A percentile compares a stretch with the other conserved stretches of the same genome.
These are phyloP conservation scores for Vanrija humicola DNA, from an alignment of 1,284 basidiomycete genomes.

Conservation along the genomic window DNA sequence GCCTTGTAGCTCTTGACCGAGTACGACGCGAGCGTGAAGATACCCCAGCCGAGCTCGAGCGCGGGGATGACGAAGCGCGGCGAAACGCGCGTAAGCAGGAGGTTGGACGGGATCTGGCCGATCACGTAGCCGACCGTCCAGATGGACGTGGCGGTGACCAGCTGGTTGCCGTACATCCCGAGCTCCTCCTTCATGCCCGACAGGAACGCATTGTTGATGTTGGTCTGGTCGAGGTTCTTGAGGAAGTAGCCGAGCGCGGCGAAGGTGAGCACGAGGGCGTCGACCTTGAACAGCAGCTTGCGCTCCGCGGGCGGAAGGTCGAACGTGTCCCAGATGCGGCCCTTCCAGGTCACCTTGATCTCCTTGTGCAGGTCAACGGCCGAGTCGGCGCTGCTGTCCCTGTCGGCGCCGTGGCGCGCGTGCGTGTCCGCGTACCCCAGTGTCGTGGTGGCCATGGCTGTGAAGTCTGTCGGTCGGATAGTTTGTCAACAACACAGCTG, in stretches of 20 bases:
- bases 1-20: slow-evolving; percentile 38
- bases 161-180: neutral
- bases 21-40: slow-evolving; percentile 11
- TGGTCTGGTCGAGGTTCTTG: slow-evolving; percentile 4
- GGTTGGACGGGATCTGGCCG: slow-evolving; percentile 1
- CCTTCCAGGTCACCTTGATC: slow-evolving; percentile 11
- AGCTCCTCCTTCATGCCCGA: slow-evolving; percentile 11
- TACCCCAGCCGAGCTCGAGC: slow-evolving; percentile 10
- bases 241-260: neutral
- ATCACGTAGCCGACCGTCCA: slow-evolving; percentile 6
- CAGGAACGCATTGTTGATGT: neutral
- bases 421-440: too few species aligned
- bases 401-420: too few species aligned
- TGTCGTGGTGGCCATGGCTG: too few species aligned
- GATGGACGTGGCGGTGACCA: neutral
- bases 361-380: neutral
- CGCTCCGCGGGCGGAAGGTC: slow-evolving; percentile 22
- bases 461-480: too few species aligned
- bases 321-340: slow-evolving; percentile 37
- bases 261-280: slow-evolving; percentile 1
- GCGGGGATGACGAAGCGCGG: neutral
- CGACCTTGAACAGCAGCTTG: slow-evolving; percentile 4
- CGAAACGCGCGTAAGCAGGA: neutral
- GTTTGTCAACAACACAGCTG: too few species aligned
- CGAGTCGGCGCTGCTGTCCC: too few species aligned